A percentile compares a stretch with the other conserved stretches of the same genome.
Conservation (phyloP, 495 filamentous ascomycete genomes). For the Chaetomium cochliodes region DNA sequence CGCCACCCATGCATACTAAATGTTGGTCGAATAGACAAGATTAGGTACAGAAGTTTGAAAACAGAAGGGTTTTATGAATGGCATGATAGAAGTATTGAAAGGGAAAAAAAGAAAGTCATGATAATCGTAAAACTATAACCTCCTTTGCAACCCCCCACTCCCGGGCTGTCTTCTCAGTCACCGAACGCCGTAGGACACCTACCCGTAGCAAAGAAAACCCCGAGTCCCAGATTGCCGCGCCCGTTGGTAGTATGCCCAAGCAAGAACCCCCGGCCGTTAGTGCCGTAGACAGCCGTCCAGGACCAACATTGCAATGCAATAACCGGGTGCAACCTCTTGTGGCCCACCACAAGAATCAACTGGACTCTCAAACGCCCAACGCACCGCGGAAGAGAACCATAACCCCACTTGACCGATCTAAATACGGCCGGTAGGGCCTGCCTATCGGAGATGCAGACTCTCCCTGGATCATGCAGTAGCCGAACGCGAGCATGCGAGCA, state of each 20-base stretch:
- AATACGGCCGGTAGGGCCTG: background rate
- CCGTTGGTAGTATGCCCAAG: background rate
- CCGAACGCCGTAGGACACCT: too few relatives aligned
- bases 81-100: background rate
- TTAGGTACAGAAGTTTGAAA: background rate
- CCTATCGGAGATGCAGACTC: conserved; percentile 20
- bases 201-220: background rate
- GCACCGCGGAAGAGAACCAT: conserved; percentile 2
- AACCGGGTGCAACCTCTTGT: background rate
- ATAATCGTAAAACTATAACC: background rate
- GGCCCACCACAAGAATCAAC: conserved; percentile 1
- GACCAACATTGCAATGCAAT: background rate
- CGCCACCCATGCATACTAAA: background rate
- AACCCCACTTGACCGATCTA: conserved; percentile 13
- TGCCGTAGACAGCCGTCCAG: background rate
- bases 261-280: background rate
- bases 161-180: too few relatives aligned
- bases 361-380: background rate
- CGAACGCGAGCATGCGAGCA: background rate
- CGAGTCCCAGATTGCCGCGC: background rate
- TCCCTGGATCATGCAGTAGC: conserved; percentile 12
- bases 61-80: background rate
- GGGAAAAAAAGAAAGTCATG: background rate
- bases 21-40: background rate
- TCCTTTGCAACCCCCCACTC: too few relatives aligned